A percentile compares a stretch with the other conserved stretches of the same genome.
phyloP scores from a whole-genome alignment of 345 rosid genomes.

The Turnera subulata region DNA sequence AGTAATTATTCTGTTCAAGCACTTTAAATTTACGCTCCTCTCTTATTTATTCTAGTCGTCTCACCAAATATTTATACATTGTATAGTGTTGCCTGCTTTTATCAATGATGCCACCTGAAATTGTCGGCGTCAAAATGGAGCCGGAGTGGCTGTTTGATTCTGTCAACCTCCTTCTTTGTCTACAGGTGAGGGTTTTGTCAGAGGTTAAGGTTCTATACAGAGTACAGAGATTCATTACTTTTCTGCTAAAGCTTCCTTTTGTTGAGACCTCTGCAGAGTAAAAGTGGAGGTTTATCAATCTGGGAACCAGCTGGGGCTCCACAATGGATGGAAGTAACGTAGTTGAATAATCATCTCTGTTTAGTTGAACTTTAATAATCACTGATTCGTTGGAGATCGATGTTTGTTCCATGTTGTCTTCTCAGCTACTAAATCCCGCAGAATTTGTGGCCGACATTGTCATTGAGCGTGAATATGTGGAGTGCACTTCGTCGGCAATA shows the following conservation, averaged over 20 bases:
- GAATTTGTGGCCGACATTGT: conserved; percentile 38
- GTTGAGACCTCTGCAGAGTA: conserved; percentile 10
- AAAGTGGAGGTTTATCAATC: conserved; percentile 42
- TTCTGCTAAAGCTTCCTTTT: too few relatives aligned
- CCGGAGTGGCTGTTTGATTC: conserved; percentile 45
- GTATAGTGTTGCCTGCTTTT: conserved; percentile 5
- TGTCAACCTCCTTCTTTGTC: conserved; percentile 51
- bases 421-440: conserved; percentile 49
- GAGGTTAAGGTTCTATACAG: not conserved
- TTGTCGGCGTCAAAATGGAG: conserved; percentile 61
- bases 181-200: not conserved
- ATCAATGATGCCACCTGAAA: conserved; percentile 21
- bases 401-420: too few relatives aligned
- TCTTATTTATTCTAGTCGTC: too few relatives aligned
- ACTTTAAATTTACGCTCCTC: too few relatives aligned
- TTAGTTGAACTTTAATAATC: too few relatives aligned
- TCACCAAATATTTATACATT: not conserved
- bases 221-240: too few relatives aligned
- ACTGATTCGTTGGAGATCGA: too few relatives aligned
- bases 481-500: conserved; percentile 52
- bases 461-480: conserved; percentile 33
- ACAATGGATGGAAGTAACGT: conserved; percentile 34
- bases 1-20: conserved; percentile 11
- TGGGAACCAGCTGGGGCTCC: conserved; percentile 47
- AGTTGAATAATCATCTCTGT: not conserved